Conservation (phyloP, 2,329 filamentous ascomycete species). For the Gyromitra esculenta region DNA sequence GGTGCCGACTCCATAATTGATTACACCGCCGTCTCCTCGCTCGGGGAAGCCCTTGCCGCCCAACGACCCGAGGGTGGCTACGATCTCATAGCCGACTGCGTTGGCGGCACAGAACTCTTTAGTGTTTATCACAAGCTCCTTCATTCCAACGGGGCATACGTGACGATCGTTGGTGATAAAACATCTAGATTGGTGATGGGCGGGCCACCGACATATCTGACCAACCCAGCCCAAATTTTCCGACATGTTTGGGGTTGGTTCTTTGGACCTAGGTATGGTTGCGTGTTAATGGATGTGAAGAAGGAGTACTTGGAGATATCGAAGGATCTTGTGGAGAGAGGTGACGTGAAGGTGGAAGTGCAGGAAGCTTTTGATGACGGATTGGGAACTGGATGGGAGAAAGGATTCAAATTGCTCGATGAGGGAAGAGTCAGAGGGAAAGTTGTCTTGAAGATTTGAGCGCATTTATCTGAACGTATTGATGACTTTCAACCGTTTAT, state of each 20-base stretch:
- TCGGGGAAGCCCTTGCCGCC: constrained; percentile 16
- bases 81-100: constrained; percentile 21
- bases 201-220: constrained; percentile 19
- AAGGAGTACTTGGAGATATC: constrained; percentile 19
- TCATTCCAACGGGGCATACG: constrained; percentile 16
- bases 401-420: constrained; percentile 20
- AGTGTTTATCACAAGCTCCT: constrained; percentile 16
- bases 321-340: constrained; percentile 7
- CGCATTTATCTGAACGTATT: not conserved
- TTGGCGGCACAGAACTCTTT: constrained; percentile 24
- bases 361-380: constrained; percentile 17
- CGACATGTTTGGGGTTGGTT: constrained; percentile 23
- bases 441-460: constrained; percentile 32
- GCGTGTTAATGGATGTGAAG: not conserved
- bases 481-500: not conserved
- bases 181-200: constrained; percentile 17
- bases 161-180: constrained; percentile 34
- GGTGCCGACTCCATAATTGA: constrained; percentile 18
- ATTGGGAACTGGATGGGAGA: constrained; percentile 19
- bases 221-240: constrained; percentile 8
- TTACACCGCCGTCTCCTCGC: constrained; percentile 16
- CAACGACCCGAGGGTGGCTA: constrained; percentile 21
- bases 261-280: constrained; percentile 22
- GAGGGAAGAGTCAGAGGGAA: constrained; percentile 24
- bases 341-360: constrained; percentile 13